Base-by-base conservation (phyloP, 1,284 basidiomycete species). In the Cystobasidium pallidum region DNA sequence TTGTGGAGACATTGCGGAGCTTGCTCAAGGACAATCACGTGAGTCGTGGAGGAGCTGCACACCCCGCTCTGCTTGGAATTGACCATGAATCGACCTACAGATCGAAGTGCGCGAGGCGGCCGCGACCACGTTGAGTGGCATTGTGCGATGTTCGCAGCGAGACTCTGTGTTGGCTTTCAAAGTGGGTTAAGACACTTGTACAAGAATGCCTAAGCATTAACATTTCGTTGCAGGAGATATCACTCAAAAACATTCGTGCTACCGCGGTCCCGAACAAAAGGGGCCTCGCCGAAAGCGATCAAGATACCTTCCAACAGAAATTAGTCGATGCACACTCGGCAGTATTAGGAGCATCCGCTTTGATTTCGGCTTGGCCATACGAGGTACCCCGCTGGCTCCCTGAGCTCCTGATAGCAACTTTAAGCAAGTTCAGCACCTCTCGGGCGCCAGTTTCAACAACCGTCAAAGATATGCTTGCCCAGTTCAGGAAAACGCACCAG, bases 61-160 rank as follows among this genome's bases (percentile, higher is more conserved):
- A 1, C 21, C 61, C 13, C 13, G 36, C 32, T 11, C 8, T 32
- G 41, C n/a, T 36, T 17, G 49, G 17, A 24, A 7, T n/a, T 24
- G 6, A 10, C 7, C 11, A n/a, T 24, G n/a, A 28, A 24, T 51
- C 7, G 8, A 15, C 43, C 39, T n/a, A 19, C 32, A 75, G 73
- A 88, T 94, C 65, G 94, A 97, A 82, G 94, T 97, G 34, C 87
- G 94, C 73, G 91, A 94, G 80, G 94, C 91, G 85, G 91, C 92
- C n/a, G 91, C 91, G 3, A 89, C 89, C 6, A 91, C 92, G 49
- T 83, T 99, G 39, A 90, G 91, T 21, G 91, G 92, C 24, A 89
- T 99, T 76, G 87, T 99, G 43, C 86, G 95, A 75, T 96, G 93
- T 79, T 95, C 93, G 13, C 93, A 97, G 80, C 86, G 94, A 67